Conservation (phyloP, 2,329 filamentous ascomycete genomes). For the Phaeophleospora eucalypticola region DNA sequence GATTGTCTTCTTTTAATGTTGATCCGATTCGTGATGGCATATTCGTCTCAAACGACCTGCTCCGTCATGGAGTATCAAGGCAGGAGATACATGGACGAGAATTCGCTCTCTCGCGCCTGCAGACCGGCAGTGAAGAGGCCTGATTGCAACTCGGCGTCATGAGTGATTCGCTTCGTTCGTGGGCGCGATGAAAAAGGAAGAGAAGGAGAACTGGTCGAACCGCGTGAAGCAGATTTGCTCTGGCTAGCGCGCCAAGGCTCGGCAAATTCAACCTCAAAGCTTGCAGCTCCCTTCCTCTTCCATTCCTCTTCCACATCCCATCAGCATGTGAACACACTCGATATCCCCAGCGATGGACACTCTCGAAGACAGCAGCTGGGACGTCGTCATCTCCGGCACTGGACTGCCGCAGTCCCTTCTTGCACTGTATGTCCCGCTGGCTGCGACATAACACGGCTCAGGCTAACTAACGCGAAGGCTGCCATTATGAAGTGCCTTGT, state of each 20-base stretch:
- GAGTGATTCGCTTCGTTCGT: slow-evolving; percentile 21
- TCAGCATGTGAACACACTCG: slow-evolving; percentile 7
- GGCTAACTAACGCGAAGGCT: slow-evolving; percentile 64
- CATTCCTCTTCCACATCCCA: slow-evolving; percentile 3
- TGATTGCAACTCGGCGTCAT: slow-evolving; percentile 23
- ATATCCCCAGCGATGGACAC: slow-evolving; percentile 40
- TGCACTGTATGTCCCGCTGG: slow-evolving; percentile 45
- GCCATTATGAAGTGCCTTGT: slow-evolving; percentile 69
- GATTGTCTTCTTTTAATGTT: too few relatives aligned
- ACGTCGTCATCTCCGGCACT: slow-evolving; percentile 52
- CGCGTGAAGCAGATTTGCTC: slow-evolving; percentile 7
- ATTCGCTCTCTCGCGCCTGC: slow-evolving; percentile 42
- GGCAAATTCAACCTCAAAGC: neutral
- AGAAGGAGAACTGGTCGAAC: slow-evolving; percentile 4
- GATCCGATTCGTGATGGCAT: too few relatives aligned
- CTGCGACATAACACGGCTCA: slow-evolving; percentile 16
- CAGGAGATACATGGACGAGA: slow-evolving; percentile 50
- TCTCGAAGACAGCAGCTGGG: slow-evolving; percentile 49
- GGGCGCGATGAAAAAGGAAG: slow-evolving; percentile 30
- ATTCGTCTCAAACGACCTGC: slow-evolving; percentile 51
- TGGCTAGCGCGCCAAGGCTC: slow-evolving; percentile 1
- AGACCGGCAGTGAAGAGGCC: slow-evolving; percentile 43
- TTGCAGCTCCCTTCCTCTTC: slow-evolving; percentile 3
- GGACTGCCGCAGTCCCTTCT: slow-evolving; percentile 51
- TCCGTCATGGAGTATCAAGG: slow-evolving; percentile 46